Evolutionary conservation across 805 yeast genomes (phyloP), one percentile per base, ranked within the genome.

Genomic region (Schwanniomyces pseudopolymorphus): DNA sequence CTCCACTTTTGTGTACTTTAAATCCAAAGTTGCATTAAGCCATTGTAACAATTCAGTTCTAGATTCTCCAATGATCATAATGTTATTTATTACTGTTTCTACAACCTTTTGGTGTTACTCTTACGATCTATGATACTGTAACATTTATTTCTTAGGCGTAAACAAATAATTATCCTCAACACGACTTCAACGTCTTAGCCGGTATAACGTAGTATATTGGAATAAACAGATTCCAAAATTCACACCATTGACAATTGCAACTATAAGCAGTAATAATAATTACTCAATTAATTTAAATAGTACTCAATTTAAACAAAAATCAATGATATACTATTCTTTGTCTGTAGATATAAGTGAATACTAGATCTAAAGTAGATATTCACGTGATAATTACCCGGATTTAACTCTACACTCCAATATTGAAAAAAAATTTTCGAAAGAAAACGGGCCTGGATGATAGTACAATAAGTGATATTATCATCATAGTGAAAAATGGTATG

Each of bases 21-120:
- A 66, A 38, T 78, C 78, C 40, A 89, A 73, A 3, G 87, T 77
- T 37, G 79, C 74, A 59, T 92, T 92, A 54, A 94, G 74, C 98
- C 98, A 94, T 45, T 77, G 78, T 46, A 94, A 68, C 14, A 94
- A 76, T 56, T 89, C 97, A 38, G 84, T 81, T 56, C 98, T 81
- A 6, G 96, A 87, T 57, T 87, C 95, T 4, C 88, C 88, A 53
- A 62, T 57, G 39, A 52, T 52, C 50, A 51, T 49, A 7, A 20
- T 39, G 9, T 19, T 24, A 24, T 13, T 9, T 36, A 16, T 31
- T 31, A 7, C 11, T 31, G 9, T 14, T 31, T 11, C 35, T 31
- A 31, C 11, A 11, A 9, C 11, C 35, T 16, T 16, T 11, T 26
- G 13, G 13, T 26, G 5, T 26, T 26, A 11, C 13, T 26, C 3